phyloP scores from a whole-genome alignment of 345 rosid species.

The Rhodomyrtus tomentosa region DNA sequence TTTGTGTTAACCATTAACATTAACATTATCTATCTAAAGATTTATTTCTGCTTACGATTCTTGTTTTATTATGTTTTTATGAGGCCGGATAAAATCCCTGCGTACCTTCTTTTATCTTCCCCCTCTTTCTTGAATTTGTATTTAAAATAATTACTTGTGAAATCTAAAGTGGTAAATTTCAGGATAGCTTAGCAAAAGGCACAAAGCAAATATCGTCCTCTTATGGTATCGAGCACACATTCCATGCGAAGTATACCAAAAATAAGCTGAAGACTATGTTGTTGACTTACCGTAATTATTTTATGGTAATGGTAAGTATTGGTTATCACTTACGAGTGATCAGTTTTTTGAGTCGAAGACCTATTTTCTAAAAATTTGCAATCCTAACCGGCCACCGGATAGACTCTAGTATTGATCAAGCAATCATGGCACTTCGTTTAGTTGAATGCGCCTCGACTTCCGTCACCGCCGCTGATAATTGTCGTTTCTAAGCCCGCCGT shows the following conservation, averaged over 20 bases:
- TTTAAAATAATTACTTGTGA: too few species aligned
- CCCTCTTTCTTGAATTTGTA: background rate
- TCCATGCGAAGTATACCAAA: background rate
- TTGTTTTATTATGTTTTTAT: background rate
- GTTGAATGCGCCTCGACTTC: background rate
- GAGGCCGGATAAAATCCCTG: background rate
- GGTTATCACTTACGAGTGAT: background rate
- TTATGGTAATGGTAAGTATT: background rate
- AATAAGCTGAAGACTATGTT: background rate
- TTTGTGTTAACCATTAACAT: background rate
- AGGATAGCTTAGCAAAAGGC: too few species aligned
- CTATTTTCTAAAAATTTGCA: background rate
- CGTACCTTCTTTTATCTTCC: background rate
- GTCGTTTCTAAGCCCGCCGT: background rate
- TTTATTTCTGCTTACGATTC: background rate
- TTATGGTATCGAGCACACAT: background rate
- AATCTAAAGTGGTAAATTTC: too few species aligned
- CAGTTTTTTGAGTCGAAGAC: background rate
- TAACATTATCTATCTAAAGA: background rate
- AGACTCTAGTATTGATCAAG: background rate
- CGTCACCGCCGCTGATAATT: background rate
- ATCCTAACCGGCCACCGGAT: background rate
- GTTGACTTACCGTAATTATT: background rate
- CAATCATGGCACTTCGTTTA: rapidly evolving
- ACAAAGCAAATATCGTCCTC: too few species aligned